phyloP scores from a whole-genome alignment of 2,329 filamentous ascomycete genomes.

The Fusarium subtropicale region DNA sequence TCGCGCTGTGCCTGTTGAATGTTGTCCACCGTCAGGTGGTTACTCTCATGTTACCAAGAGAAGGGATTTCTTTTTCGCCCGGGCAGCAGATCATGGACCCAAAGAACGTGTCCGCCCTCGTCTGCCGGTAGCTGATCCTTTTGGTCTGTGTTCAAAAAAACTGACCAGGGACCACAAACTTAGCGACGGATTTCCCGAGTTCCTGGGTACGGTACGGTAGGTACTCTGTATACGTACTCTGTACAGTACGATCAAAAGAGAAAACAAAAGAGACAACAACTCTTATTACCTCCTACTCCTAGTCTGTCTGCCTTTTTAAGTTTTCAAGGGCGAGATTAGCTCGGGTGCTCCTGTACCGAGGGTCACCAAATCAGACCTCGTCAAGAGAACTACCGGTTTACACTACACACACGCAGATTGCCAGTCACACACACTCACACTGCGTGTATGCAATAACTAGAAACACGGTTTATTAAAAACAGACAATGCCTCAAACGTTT shows the following conservation, averaged over 20 bases:
- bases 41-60: conserved; percentile 15
- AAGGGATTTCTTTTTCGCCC: conserved; percentile 20
- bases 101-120: conserved; percentile 23
- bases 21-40: conserved; percentile 28
- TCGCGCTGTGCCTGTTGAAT: conserved; percentile 18
- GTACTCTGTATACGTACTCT: too few species aligned
- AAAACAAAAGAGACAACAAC: conserved; percentile 40
- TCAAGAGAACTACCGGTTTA: neutral
- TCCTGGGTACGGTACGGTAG: neutral
- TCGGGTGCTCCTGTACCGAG: conserved; percentile 17
- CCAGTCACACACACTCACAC: neutral
- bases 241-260: conserved; percentile 7
- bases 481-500: conserved; percentile 2
- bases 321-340: conserved; percentile 13
- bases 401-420: neutral
- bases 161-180: neutral
- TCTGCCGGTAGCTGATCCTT: conserved; percentile 31
- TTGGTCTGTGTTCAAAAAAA: conserved; percentile 6
- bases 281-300: neutral
- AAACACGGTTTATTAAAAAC: conserved; percentile 4
- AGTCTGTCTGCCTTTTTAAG: neutral
- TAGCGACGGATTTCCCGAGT: neutral
- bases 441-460: conserved; percentile 29
- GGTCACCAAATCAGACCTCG: conserved; percentile 4
- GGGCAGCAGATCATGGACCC: conserved; percentile 29